phyloP scores from a whole-genome alignment of 2,329 filamentous ascomycete species.

The Hymenoscyphus fructigenus region DNA sequence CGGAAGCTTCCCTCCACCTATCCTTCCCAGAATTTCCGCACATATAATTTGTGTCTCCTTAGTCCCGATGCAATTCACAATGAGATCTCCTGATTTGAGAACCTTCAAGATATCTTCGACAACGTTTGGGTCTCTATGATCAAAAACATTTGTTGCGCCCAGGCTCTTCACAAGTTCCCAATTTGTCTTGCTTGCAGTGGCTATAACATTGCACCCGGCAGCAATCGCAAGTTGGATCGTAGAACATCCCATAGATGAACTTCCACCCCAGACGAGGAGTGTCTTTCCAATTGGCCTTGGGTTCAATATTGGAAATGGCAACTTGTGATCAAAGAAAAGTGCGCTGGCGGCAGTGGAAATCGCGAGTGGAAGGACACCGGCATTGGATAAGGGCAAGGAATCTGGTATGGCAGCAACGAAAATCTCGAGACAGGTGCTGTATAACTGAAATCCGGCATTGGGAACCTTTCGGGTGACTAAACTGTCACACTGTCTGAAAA shows the following conservation, averaged over 20 bases:
- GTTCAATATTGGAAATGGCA: slow-evolving; percentile 6
- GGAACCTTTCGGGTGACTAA: slow-evolving; percentile 15
- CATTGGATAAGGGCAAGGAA: slow-evolving; percentile 35
- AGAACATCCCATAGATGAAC: slow-evolving; percentile 47
- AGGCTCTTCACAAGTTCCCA: slow-evolving; percentile 41
- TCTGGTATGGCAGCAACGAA: slow-evolving; percentile 35
- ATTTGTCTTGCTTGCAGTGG: slow-evolving; percentile 39
- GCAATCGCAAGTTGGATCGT: slow-evolving; percentile 48
- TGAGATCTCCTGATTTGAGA: slow-evolving; percentile 15
- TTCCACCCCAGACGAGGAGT: slow-evolving; percentile 48
- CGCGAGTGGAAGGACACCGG: slow-evolving; percentile 37
- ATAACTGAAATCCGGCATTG: slow-evolving; percentile 37
- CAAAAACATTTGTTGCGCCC: slow-evolving; percentile 47
- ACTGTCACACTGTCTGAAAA: too few species aligned
- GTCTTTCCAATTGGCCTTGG: slow-evolving; percentile 21
- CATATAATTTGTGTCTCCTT: slow-evolving; percentile 27
- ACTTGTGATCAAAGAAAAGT: slow-evolving; percentile 14
- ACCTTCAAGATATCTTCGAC: slow-evolving; percentile 20
- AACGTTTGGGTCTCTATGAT: slow-evolving; percentile 40
- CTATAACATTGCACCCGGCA: slow-evolving; percentile 38
- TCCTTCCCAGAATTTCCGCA: slow-evolving; percentile 32
- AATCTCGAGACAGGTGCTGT: slow-evolving; percentile 30
- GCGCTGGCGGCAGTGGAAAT: slow-evolving; percentile 31
- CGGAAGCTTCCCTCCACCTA: slow-evolving; percentile 30
- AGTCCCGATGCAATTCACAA: slow-evolving; percentile 33